Base-by-base conservation (phyloP, 306 rosid species). In the Sphenostylis stenocarpa region DNA sequence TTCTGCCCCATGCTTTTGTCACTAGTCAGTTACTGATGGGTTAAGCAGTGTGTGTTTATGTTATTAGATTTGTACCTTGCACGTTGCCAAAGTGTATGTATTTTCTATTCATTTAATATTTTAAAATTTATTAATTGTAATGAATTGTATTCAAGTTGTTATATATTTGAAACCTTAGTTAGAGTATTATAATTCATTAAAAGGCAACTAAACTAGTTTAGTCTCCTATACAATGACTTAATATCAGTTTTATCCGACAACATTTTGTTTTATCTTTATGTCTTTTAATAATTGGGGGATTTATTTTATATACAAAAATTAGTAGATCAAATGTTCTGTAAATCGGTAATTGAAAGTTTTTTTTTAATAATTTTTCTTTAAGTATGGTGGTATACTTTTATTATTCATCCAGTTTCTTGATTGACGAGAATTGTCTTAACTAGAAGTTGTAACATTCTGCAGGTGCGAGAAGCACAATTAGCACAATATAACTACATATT, bases 381-480 rank as follows among this genome's bases (percentile, higher is more conserved):
- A 1, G 19, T 29, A 23, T 20, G 8, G 3, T 20, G 8, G 3
- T 61, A 38, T 69, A 43, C n/a, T 26, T 65, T 21, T 33, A 34
- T 76, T 55, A 34, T 26, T 52, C 15, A 33, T 55, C 26, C 44
- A 6, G 17, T 29, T 21, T 29, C 45, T 43, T 55, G 19, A 39
- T 41, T 44, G 15, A 47, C 19, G 77, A 73, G 60, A 56, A 6
- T 61, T 71, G 33, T 52, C 33, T 52, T 83, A 72, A 72, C 72
- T 55, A 38, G 41, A 71, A 36, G 6, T 79, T 53, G 48, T 84
- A 69, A 34, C 56, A 69, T 75, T 58, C 44, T 86, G 73, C 88
- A 94, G 98, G 90, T 94, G 19, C 89, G 97, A 41, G 98, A 95
- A 87, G 98, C 96, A 26, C 96, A 88, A 69, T 57, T 94, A 75